Evolutionary conservation across 2,329 filamentous ascomycete species (phyloP), one percentile per base, ranked within the genome.

Genomic region (Neofusicoccum sp.): DNA sequence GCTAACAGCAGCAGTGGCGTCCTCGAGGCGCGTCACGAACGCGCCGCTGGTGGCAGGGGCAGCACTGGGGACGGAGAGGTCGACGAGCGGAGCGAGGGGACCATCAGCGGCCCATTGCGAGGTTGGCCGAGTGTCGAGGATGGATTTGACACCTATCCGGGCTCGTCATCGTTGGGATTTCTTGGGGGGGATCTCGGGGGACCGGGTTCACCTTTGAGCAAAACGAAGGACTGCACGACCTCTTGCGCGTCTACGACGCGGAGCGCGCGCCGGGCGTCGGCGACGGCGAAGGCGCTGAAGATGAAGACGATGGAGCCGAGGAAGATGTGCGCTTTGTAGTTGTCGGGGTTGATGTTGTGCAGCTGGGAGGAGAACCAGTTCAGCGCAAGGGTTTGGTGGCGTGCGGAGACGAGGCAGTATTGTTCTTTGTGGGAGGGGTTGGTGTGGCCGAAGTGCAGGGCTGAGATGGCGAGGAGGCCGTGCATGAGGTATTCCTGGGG

Each of bases 391-490:
- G 37, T 16, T 22, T 56, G 54, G 39, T 56, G 41, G 3, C 54
- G 54, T 1, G 41, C 28, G 4, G 54, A 31, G 2, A 56, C 16
- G 5, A 45, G n/a, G 29, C n/a, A 11, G 41, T 33, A 56, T 2
- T 37, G 22, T 16, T 22, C n/a, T 16, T 34, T 11, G 12, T 33
- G 28, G 3, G 9, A 14, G 14, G 66, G 69, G 6, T 73, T 61
- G n/a, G 72, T 62, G 48, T 73, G 68, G 3, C 73, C 76, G 48
- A 76, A 71, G 61, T 79, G 75, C 14, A 77, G 69, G 12, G 78
- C 76, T 0, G 79, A 70, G 36, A 77, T 73, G 5, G 79, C 77
- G 9, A 80, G 66, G 3, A 81, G 70, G 9, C 78, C 75, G 62
- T 80, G 75, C 66, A 81, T 72, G 0, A 81, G 66, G 44, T 77